Conservation (phyloP, 495 filamentous ascomycete species). For the Podospora fimiseda region DNA sequence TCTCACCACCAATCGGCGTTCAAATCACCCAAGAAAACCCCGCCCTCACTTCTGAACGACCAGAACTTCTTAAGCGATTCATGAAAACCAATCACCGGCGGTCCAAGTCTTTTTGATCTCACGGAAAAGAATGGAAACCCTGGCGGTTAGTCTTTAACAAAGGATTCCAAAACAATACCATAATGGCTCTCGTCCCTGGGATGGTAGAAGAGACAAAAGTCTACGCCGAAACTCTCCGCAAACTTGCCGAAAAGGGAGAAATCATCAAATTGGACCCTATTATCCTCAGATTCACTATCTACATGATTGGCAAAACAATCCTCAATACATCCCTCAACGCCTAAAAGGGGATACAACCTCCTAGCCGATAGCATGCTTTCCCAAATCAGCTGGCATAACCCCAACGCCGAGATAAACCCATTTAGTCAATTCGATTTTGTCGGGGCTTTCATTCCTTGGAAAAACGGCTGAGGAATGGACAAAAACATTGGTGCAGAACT, state of each 20-base stretch:
- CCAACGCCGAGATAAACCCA: neutral
- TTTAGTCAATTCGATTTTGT: neutral
- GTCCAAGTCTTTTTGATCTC: constrained; percentile 29
- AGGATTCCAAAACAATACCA: constrained; percentile 37
- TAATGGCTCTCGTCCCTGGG: constrained; percentile 33
- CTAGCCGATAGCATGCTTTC: neutral
- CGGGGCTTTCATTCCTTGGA: neutral
- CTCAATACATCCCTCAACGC: neutral
- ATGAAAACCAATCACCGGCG: constrained; percentile 29
- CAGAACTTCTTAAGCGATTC: constrained; percentile 12
- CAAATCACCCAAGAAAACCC: neutral
- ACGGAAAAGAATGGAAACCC: constrained; percentile 38
- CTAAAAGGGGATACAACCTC: neutral
- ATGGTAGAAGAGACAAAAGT: constrained; percentile 36
- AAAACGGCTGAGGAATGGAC: neutral
- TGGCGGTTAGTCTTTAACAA: constrained; percentile 41
- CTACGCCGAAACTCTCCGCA: constrained; percentile 28
- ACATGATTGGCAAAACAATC: neutral
- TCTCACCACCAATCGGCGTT: neutral
- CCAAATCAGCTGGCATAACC: neutral
- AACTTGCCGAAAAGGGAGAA: constrained; percentile 24
- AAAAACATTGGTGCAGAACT: constrained; percentile 15
- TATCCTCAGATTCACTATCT: neutral
- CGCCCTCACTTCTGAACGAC: neutral
- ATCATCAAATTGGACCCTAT: constrained; percentile 29